These are phyloP conservation scores for Ricinus communis DNA, from an alignment of 345 rosid species.

Conservation along the genomic window DNA sequence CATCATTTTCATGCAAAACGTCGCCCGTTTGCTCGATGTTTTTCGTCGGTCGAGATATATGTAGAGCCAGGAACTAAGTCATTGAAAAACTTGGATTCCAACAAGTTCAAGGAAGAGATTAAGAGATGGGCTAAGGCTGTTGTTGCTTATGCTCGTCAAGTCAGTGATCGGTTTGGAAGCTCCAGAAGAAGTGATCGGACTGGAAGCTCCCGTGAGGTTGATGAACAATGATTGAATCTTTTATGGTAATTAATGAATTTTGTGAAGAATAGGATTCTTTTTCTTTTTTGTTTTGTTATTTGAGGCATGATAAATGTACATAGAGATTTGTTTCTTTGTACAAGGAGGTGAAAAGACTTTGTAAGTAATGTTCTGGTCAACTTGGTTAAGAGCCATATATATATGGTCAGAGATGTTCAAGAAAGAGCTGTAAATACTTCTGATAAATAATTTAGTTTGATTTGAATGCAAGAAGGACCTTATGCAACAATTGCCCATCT, in stretches of 20 bases:
- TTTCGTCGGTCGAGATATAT: constrained; percentile 49
- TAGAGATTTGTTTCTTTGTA: background rate
- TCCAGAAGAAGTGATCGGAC: constrained; percentile 12
- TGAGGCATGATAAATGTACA: background rate
- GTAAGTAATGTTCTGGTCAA: too few species aligned
- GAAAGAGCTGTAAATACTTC: too few species aligned
- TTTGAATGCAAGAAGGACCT: too few species aligned
- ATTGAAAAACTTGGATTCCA: constrained; percentile 53
- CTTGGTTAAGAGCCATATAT: too few species aligned
- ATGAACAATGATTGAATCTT: too few species aligned
- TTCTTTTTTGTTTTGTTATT: background rate
- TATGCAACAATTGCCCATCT: too few species aligned
- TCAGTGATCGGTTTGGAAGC: constrained; percentile 49
- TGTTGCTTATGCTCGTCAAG: constrained; percentile 73
- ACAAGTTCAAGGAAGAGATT: constrained; percentile 67
- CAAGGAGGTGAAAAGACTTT: too few species aligned
- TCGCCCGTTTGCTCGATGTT: constrained; percentile 30
- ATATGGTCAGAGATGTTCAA: too few species aligned
- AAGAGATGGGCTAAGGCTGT: constrained; percentile 84
- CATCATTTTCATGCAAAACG: background rate
- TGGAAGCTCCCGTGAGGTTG: constrained; percentile 8
- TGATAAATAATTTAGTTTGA: too few species aligned
- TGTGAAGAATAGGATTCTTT: background rate
- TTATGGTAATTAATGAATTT: background rate
- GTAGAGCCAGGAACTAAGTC: constrained; percentile 41